phyloP scores from a whole-genome alignment of 768 basidiomycete species.

The Mrakia gelida region DNA sequence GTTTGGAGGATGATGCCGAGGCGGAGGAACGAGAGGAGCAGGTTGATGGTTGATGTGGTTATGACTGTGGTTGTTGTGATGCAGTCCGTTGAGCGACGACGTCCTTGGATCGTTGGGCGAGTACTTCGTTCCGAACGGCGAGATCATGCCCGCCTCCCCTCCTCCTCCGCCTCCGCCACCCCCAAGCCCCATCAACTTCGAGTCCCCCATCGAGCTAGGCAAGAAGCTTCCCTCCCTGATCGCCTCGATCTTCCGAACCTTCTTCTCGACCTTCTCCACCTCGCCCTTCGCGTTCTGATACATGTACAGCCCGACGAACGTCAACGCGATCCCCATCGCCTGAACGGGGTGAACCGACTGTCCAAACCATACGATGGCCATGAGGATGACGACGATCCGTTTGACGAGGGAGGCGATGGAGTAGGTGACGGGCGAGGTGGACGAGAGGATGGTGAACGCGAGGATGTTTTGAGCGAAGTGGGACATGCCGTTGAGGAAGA shows the following conservation, averaged over 20 bases:
- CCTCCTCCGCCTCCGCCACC: background rate
- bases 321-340: constrained; percentile 69
- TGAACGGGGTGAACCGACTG: constrained; percentile 37
- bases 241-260: constrained; percentile 55
- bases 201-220: constrained; percentile 26
- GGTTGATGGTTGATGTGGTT: background rate
- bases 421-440: constrained; percentile 96
- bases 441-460: constrained; percentile 91
- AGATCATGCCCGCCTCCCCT: background rate
- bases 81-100: background rate
- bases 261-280: constrained; percentile 87
- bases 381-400: constrained; percentile 95
- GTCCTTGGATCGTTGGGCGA: background rate
- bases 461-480: constrained; percentile 97
- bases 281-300: constrained; percentile 92
- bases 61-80: background rate
- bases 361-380: constrained; percentile 93
- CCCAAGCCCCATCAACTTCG: background rate
- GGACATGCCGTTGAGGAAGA: constrained; percentile 89
- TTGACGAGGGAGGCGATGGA: constrained; percentile 97
- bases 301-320: constrained; percentile 87
- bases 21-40: background rate
- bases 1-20: background rate
- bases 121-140: background rate
- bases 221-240: constrained; percentile 42